Conservation (phyloP, 352 stramenopile genomes). For the Globisporangium iwayamae region DNA sequence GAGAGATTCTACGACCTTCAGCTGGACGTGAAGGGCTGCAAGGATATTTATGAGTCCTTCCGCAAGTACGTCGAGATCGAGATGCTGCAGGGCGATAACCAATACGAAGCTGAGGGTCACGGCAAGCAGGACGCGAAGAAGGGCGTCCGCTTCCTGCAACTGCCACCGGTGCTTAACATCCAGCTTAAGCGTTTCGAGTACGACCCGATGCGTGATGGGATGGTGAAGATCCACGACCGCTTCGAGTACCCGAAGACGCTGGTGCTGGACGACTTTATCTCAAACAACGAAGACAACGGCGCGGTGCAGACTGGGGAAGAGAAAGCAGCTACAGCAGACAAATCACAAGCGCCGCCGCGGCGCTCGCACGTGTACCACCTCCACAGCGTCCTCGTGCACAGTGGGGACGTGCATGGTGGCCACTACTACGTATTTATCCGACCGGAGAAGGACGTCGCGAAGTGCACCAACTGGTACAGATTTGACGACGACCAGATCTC, state of each 20-base stretch:
- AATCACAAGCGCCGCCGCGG: conserved; percentile 1
- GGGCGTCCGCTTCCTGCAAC: conserved; percentile 76
- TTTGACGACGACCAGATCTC: conserved; percentile 88
- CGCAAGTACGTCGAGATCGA: conserved; percentile 91
- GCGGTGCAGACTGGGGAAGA: not conserved
- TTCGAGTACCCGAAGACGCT: conserved; percentile 84
- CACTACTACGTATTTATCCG: conserved; percentile 91
- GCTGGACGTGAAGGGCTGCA: conserved; percentile 91
- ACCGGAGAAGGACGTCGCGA: conserved; percentile 56
- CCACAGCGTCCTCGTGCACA: conserved; percentile 84
- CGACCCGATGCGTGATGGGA: conserved; percentile 78
- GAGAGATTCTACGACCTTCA: conserved; percentile 93
- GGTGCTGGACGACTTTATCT: conserved; percentile 67
- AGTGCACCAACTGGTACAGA: conserved; percentile 69
- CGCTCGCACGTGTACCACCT: conserved; percentile 65
- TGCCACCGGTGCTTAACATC: conserved; percentile 90
- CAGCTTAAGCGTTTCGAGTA: conserved; percentile 92
- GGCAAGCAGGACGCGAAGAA: conserved; percentile 92
- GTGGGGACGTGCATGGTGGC: conserved; percentile 80
- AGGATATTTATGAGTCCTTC: conserved; percentile 87
- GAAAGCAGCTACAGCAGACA: not conserved
- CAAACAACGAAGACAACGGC: conserved; percentile 11
- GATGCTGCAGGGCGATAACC: conserved; percentile 91
- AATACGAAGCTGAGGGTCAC: conserved; percentile 89
- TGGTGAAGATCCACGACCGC: conserved; percentile 89